Evolutionary conservation across 2,329 filamentous ascomycete species (phyloP), one percentile per base, ranked within the genome.

Genomic region (Xenosphaeropsis pyriputrescens): DNA sequence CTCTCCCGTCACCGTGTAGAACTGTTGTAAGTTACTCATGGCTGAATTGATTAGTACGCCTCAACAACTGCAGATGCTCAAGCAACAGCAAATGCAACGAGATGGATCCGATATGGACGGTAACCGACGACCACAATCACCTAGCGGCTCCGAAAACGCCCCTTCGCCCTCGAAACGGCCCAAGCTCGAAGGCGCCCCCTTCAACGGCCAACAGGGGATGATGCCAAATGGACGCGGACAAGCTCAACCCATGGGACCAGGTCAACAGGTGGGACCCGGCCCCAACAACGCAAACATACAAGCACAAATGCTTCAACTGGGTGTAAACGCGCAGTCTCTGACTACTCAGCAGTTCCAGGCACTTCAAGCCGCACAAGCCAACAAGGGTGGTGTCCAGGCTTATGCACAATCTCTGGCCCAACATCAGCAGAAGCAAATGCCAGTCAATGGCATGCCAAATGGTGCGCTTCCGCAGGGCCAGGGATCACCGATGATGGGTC

Each of bases 131-230:
- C 79, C 85, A 18, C 77, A 79, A 41, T 94, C 89, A 26, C 89
- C 89, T 6, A 76, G 78, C 36, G 79, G 80, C 29, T 79, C 77
- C 39, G 88, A 95, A 38, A 91, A 91, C 52, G 86, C 85, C 18
- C 85, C 86, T 4, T 96, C 89, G 22, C 89, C 89, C 2, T 89
- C 83, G 45, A 96, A 96, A 65, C 75, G 88, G 52, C 84, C 79
- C 41, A 82, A 88, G 40, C 72, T 94, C 43, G 84, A 88, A 46
- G 77, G 79, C 52, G 68, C 69, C 26, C 69, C 70, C 8, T 85
- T 85, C 60, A 76, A 78, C 59, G 78, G 77, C 53, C 80, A 79
- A 50, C 62, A 63, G 40, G 67, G 61, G 44, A 81, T 88, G 71
- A 80, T 81, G 62, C 74, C 76, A 39, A 85, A 84, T 58, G 81